Evolutionary conservation across 163 green algal genomes (phyloP).

Genomic region (Picocystis sp.): DNA sequence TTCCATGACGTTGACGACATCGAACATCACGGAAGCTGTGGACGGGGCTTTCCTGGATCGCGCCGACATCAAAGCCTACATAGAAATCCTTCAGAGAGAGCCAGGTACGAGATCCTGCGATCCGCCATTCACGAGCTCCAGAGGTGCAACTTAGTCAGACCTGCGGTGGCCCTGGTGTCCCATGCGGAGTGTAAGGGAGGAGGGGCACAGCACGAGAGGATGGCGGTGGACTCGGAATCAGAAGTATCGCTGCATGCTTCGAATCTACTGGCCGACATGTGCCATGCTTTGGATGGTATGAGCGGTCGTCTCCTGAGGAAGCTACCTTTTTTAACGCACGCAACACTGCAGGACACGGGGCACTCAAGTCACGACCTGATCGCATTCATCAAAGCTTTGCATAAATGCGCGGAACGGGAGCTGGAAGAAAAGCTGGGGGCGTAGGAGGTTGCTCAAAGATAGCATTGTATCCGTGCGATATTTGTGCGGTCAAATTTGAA

Average conservation of each 20-base stretch:
- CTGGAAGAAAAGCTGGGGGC: too few species aligned
- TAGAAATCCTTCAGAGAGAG: slow-evolving; percentile 38
- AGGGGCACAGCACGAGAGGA: background rate
- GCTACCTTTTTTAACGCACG: slow-evolving; percentile 74
- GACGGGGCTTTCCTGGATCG: slow-evolving; percentile 90
- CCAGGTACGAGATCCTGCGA: slow-evolving; percentile 69
- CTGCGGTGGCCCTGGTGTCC: background rate
- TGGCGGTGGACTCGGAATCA: background rate
- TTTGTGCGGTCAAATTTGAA: too few species aligned
- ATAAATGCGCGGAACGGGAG: too few species aligned
- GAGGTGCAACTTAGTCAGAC: slow-evolving; percentile 38
- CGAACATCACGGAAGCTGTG: slow-evolving; percentile 70
- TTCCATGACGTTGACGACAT: slow-evolving; percentile 62
- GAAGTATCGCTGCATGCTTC: background rate
- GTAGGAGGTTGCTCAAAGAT: too few species aligned
- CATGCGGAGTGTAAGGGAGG: background rate
- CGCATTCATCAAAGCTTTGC: too few species aligned
- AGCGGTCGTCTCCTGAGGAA: slow-evolving; percentile 64
- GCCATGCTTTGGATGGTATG: slow-evolving; percentile 36
- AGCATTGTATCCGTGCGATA: too few species aligned
- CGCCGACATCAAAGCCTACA: slow-evolving; percentile 74
- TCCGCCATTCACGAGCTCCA: slow-evolving; percentile 54
- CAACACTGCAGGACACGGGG: slow-evolving; percentile 4
- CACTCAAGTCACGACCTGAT: too few species aligned
- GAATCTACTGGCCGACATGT: background rate